phyloP scores from a whole-genome alignment of 495 filamentous ascomycete species.

The Lasiosphaeria ovina region DNA sequence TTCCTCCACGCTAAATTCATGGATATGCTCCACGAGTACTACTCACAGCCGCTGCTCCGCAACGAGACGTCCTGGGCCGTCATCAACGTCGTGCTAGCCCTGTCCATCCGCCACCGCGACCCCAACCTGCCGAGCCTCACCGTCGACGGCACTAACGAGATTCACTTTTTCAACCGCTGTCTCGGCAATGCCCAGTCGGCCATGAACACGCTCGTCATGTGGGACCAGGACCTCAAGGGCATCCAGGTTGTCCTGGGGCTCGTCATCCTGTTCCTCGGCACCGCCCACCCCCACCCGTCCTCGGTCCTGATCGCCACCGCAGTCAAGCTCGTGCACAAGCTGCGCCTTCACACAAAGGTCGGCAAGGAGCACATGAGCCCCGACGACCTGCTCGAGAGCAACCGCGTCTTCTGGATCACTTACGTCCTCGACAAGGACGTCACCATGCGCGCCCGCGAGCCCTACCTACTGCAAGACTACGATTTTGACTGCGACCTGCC shows the following conservation, averaged over 20 bases:
- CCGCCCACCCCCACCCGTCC: too few species aligned
- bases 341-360: background rate
- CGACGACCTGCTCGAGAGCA: background rate
- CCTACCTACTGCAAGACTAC: background rate
- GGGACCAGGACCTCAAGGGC: too few species aligned
- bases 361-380: background rate
- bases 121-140: background rate
- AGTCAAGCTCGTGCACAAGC: background rate
- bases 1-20: background rate
- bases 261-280: too few species aligned
- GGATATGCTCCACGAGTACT: background rate
- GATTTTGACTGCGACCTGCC: background rate
- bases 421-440: conserved; percentile 1
- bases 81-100: background rate
- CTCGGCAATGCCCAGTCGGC: too few species aligned
- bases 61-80: too few species aligned
- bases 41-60: too few species aligned
- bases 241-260: too few species aligned
- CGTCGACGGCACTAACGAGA: too few species aligned
- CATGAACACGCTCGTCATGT: too few species aligned
- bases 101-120: background rate
- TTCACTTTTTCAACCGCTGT: too few species aligned
- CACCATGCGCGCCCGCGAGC: background rate
- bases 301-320: background rate
- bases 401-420: background rate